phyloP scores from a whole-genome alignment of 805 yeast species.

The Sugiyamaella floridensis region DNA sequence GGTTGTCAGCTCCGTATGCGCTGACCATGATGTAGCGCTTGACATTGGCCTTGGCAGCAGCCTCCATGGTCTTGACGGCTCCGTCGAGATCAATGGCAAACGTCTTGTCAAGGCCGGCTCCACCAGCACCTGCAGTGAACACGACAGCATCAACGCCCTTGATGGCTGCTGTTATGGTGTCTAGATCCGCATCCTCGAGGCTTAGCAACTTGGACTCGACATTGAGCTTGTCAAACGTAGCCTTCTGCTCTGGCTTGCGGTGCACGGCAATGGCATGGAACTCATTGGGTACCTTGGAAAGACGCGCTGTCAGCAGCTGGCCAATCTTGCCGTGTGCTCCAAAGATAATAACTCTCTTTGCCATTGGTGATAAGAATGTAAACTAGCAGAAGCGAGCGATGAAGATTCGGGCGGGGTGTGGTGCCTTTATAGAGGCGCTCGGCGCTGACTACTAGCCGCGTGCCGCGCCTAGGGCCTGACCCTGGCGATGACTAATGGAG shows the following conservation, averaged over 20 bases:
- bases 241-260: slow-evolving; percentile 41
- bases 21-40: slow-evolving; percentile 47
- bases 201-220: slow-evolving; percentile 34
- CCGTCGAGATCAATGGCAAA: slow-evolving; percentile 57
- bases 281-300: slow-evolving; percentile 25
- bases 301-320: slow-evolving; percentile 36
- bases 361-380: not conserved
- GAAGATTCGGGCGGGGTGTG: too few relatives aligned
- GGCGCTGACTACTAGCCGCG: not conserved
- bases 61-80: slow-evolving; percentile 51
- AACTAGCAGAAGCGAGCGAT: not conserved
- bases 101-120: slow-evolving; percentile 40
- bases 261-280: slow-evolving; percentile 41
- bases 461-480: not conserved
- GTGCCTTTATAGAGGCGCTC: not conserved
- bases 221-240: slow-evolving; percentile 35
- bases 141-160: slow-evolving; percentile 50
- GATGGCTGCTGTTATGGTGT: slow-evolving; percentile 35
- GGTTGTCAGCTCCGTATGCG: slow-evolving; percentile 48
- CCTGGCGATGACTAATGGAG: not conserved
- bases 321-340: slow-evolving; percentile 66
- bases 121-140: slow-evolving; percentile 59
- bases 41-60: slow-evolving; percentile 39
- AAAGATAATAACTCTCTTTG: slow-evolving; percentile 36
- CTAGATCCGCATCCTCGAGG: slow-evolving; percentile 29